A percentile compares a stretch with the other conserved stretches of the same genome.
phyloP scores from a whole-genome alignment of 2,329 filamentous ascomycete genomes.

The Phaeosphaeriaceae sp. region DNA sequence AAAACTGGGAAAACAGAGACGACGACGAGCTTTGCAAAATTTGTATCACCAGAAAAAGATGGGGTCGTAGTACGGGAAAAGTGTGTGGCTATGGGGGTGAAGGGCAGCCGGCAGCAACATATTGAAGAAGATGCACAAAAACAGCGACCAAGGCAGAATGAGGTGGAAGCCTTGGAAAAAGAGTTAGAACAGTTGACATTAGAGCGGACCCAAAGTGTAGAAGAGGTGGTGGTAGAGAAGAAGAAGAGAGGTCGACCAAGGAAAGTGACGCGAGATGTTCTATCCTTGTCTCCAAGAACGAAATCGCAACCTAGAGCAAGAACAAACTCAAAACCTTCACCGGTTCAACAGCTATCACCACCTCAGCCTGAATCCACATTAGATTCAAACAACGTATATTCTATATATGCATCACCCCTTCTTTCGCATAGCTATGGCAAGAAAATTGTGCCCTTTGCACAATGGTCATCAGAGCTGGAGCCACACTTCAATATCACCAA shows the following conservation, averaged over 20 bases:
- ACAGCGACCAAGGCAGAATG: background rate
- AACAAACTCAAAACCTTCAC: slow-evolving; percentile 13
- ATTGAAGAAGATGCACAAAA: slow-evolving; percentile 5
- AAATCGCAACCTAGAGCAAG: slow-evolving; percentile 16
- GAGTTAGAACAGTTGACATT: slow-evolving; percentile 10
- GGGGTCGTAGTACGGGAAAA: slow-evolving; percentile 1
- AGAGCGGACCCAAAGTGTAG: slow-evolving; percentile 6
- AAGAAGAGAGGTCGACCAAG: slow-evolving; percentile 15
- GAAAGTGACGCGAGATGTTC: slow-evolving; percentile 4
- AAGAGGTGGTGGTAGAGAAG: background rate
- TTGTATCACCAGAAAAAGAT: slow-evolving; percentile 37
- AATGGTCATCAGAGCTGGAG: slow-evolving; percentile 52
- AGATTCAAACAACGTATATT: slow-evolving; percentile 33
- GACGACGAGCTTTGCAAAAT: slow-evolving; percentile 33
- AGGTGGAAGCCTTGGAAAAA: slow-evolving; percentile 5
- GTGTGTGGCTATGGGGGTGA: background rate
- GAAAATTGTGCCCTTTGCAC: slow-evolving; percentile 42
- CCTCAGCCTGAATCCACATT: slow-evolving; percentile 30
- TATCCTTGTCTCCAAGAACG: slow-evolving; percentile 11
- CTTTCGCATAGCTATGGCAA: slow-evolving; percentile 38
- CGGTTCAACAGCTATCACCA: slow-evolving; percentile 13
- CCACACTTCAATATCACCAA: slow-evolving; percentile 61
- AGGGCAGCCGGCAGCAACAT: slow-evolving; percentile 9
- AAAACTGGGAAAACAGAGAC: slow-evolving; percentile 37
- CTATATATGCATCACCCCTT: slow-evolving; percentile 32